Evolutionary conservation across 2,329 filamentous ascomycete species (phyloP), one percentile per base, ranked within the genome.

Genomic region (Plectosphaerella plurivora): DNA sequence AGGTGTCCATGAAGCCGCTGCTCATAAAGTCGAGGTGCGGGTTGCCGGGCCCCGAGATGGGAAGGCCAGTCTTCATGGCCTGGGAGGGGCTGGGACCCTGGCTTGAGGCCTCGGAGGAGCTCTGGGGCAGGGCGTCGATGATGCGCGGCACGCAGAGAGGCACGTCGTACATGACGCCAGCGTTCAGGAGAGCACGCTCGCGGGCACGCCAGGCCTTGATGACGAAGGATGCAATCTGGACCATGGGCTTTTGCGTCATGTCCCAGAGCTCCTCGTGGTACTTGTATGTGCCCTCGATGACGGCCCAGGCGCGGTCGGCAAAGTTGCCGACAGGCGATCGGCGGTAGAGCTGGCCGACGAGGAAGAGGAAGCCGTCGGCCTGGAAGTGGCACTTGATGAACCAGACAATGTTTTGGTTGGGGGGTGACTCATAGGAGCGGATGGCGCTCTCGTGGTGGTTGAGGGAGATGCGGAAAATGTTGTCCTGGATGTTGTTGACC

Each of bases 371-470:
- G 22, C 83, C 67, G 51, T 82, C 81, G 47, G 78, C 65, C 59
- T 83, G 79, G 62, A 84, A 82, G 59, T 82, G 75, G 22, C 70
- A 65, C 54, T 74, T 73, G 61, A 75, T 69, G 57, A 77, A 82
- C 81, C 81, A 84, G 11, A 77, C 59, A 60, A 82, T 84, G 2
- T 77, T 76, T 1, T 68, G 70, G 22, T 72, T 66, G 16, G 67
- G 64, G 57, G 75, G 67, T 2, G 69, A 61, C 24, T 70, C 62
- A 57, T 79, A 78, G 12, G 75, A 66, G 9, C 67, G 65, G 10
- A 75, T 62, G 51, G 74, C 74, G 55, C 78, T 72, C 58, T 81
- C 77, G 16, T 74, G 69, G 25, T 73, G 68, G 42, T 73, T 69
- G 20, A 84, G 59, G 1, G 79, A 71, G 14, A 83, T 67, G 59